A percentile compares a stretch with the other conserved stretches of the same genome.
phyloP scores from a whole-genome alignment of 257 asterid genomes.

The Anisodus acutangulus region DNA sequence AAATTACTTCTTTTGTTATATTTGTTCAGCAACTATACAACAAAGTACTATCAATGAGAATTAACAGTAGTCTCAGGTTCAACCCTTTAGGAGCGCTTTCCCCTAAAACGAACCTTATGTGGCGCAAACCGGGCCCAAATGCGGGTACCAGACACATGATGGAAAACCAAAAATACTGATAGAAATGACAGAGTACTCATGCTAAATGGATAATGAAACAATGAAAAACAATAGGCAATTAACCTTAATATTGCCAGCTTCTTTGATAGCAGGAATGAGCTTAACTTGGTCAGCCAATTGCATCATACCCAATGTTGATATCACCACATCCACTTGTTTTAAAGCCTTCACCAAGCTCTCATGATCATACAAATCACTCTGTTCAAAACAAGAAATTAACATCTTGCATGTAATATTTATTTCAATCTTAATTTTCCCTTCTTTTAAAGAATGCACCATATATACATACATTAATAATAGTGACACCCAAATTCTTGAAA shows the following conservation, averaged over 20 bases:
- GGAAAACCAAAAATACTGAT: neutral
- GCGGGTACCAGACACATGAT: neutral
- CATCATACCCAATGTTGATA: conserved; percentile 56
- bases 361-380: conserved; percentile 70
- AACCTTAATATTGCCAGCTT: conserved; percentile 81
- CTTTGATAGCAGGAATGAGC: conserved; percentile 70
- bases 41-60: neutral
- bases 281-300: conserved; percentile 63
- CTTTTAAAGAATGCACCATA: neutral
- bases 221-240: neutral
- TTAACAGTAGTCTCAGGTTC: neutral
- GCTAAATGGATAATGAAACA: neutral
- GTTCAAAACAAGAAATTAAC: neutral
- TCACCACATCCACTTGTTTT: conserved; percentile 73
- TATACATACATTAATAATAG: conserved; percentile 53
- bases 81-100: too few relatives aligned
- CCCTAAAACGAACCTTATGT: too few relatives aligned
- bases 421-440: neutral
- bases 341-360: conserved; percentile 67
- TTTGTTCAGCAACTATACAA: neutral
- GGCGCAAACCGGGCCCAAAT: too few relatives aligned
- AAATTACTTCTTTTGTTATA: too few relatives aligned
- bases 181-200: neutral
- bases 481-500: conserved; percentile 69
- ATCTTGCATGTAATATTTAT: neutral